These are phyloP conservation scores for Schizosaccharomyces versatilis DNA, from an alignment of 1,139 yeast species.

Conservation along the genomic window DNA sequence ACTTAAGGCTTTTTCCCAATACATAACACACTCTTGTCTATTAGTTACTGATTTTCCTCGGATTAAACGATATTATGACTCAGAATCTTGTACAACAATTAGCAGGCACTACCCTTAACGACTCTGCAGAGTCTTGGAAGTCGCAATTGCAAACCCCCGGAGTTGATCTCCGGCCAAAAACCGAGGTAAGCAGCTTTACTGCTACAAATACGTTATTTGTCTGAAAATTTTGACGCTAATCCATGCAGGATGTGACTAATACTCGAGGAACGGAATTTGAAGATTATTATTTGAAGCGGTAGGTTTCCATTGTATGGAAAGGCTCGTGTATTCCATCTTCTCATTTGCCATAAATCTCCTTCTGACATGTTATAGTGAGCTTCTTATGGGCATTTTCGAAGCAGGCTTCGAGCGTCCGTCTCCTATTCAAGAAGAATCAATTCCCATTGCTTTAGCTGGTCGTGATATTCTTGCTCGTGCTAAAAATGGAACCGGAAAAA, in stretches of 20 bases:
- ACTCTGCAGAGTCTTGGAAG: not conserved
- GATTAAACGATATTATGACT: not conserved
- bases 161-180: not conserved
- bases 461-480: conserved; percentile 95
- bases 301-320: not conserved
- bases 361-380: conserved; percentile 28
- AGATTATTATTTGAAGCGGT: conserved; percentile 22
- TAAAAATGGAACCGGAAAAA: conserved; percentile 94
- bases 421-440: conserved; percentile 93
- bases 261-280: conserved; percentile 85
- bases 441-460: conserved; percentile 87
- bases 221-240: not conserved
- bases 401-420: conserved; percentile 98
- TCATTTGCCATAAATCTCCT: conserved; percentile 26
- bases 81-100: not conserved
- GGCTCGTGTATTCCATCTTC: conserved; percentile 27
- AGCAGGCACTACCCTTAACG: not conserved
- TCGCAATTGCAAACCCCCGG: not conserved
- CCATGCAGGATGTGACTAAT: conserved; percentile 51
- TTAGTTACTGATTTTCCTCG: no score
- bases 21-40: no score
- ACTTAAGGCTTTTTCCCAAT: no score
- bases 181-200: not conserved
- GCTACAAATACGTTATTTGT: not conserved
- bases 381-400: conserved; percentile 93